Conservation (phyloP, 2,329 filamentous ascomycete genomes). For the Verticillium dahliae region DNA sequence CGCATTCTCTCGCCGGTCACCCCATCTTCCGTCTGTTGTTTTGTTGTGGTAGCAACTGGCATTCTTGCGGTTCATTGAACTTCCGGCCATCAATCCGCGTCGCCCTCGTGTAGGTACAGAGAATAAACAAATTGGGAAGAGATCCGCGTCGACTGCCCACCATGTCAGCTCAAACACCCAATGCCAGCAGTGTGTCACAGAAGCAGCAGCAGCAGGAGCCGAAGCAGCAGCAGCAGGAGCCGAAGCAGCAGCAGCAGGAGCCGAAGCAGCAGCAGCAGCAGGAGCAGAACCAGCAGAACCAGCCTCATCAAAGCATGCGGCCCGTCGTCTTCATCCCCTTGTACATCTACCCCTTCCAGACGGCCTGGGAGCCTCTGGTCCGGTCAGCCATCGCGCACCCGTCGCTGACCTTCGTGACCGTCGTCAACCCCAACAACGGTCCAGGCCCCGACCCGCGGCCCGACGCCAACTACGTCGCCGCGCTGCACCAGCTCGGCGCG, state of each 20-base stretch:
- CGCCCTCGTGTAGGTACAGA: background rate
- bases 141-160: too few species aligned
- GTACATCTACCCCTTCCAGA: conserved; percentile 24
- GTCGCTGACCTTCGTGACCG: conserved; percentile 18
- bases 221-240: background rate
- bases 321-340: conserved; percentile 21
- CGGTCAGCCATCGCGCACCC: conserved; percentile 14
- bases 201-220: too few species aligned
- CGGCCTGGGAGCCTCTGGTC: conserved; percentile 22
- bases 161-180: too few species aligned
- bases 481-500: conserved; percentile 14
- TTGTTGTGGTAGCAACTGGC: too few species aligned
- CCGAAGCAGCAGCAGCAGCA: background rate
- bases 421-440: conserved; percentile 23
- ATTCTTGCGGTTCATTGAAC: too few species aligned
- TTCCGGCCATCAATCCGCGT: too few species aligned
- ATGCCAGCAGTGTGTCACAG: too few species aligned
- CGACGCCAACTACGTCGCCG: conserved; percentile 20
- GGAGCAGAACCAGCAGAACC: background rate
- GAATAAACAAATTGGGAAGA: too few species aligned
- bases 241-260: background rate
- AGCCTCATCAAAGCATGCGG: background rate
- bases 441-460: conserved; percentile 18
- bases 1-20: too few species aligned
- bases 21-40: too few species aligned